Evolutionary conservation across 2,329 filamentous ascomycete genomes (phyloP), one percentile per base, ranked within the genome.

Genomic region (Aspergillus sp.): DNA sequence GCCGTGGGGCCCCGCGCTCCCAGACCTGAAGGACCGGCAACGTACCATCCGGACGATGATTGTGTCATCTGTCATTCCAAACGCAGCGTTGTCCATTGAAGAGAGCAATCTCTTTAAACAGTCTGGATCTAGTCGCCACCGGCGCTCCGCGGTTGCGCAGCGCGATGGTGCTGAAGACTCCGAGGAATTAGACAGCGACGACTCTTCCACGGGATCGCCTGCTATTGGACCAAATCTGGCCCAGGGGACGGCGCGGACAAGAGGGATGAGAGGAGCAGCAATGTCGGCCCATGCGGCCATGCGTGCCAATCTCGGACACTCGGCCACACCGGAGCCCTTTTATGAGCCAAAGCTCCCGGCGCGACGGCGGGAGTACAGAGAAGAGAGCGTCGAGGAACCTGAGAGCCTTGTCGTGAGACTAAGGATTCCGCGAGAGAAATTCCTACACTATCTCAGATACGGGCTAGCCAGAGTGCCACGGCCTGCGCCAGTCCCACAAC

Each of bases 21-120:
- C 91, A n/a, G 91, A 98, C 62, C 76, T 98, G 37, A 94, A 93
- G 57, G 91, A 98, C 49, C 76, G 88, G 34, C 89, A 91, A 61
- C 78, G 89, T 32, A 96, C 91, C 1, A 89, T 96, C 35, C 78
- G 91, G 29, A 95, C 89, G 0, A 72, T 95, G 45, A 75, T 96
- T 32, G 86, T 98, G 1, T 95, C 89, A 7, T 88, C 85, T 3
- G 86, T 93, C 13, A 74, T 98, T 37, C 91, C 91, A 11, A 91
- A 89, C 15, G 85, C 86, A 4, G 89, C 83, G 4, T 67, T 77
- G 34, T 74, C 74, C 3, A 66, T 93, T 28, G 88, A 95, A 41
- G 84, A 91, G 27, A 93, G 84, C 50, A 77, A 86, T 27, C 70
- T 96, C 4, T 93, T 82, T 66, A 94, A 94, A 64, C 76, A 82